phyloP scores from a whole-genome alignment of 2,329 filamentous ascomycete species.

The Nothophaeocryptopus gaeumannii region DNA sequence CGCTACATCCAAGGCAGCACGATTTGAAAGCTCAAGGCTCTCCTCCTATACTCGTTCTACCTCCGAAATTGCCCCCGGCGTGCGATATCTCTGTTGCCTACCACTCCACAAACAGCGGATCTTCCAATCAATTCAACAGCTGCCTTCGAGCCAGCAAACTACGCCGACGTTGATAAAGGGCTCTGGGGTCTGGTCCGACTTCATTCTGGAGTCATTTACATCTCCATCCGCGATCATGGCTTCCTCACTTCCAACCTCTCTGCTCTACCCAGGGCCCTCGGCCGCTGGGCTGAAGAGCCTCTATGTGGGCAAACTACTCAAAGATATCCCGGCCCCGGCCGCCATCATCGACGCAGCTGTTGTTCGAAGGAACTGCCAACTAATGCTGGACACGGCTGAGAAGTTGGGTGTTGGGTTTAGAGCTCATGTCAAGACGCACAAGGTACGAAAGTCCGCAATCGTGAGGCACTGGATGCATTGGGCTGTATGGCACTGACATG shows the following conservation, averaged over 20 bases:
- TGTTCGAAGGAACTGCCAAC: conserved; percentile 63
- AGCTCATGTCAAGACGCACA: conserved; percentile 81
- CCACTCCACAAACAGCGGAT: too few species aligned
- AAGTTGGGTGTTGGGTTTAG: conserved; percentile 64
- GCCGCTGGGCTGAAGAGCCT: conserved; percentile 34
- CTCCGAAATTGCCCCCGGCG: too few species aligned
- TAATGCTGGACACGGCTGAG: conserved; percentile 65
- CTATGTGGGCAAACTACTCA: conserved; percentile 60
- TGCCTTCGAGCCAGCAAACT: too few species aligned
- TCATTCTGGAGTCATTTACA: too few species aligned
- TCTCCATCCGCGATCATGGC: too few species aligned
- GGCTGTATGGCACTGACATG: not conserved
- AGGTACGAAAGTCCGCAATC: conserved; percentile 48
- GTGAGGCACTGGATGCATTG: too few species aligned
- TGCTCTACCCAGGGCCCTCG: conserved; percentile 34
- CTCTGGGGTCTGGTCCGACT: too few species aligned
- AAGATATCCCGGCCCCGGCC: conserved; percentile 63
- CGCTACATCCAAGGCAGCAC: too few species aligned
- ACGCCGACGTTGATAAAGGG: too few species aligned
- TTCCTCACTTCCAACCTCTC: conserved; percentile 20
- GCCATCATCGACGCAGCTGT: conserved; percentile 67
- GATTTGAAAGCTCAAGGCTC: too few species aligned
- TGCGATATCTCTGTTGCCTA: too few species aligned
- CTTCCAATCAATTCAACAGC: too few species aligned
- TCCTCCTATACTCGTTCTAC: not conserved